Percentiles rank a stretch among this genome's conserved stretches.
phyloP scores from a whole-genome alignment of 2,329 filamentous ascomycete genomes.

The Leptographium radiaticola region DNA sequence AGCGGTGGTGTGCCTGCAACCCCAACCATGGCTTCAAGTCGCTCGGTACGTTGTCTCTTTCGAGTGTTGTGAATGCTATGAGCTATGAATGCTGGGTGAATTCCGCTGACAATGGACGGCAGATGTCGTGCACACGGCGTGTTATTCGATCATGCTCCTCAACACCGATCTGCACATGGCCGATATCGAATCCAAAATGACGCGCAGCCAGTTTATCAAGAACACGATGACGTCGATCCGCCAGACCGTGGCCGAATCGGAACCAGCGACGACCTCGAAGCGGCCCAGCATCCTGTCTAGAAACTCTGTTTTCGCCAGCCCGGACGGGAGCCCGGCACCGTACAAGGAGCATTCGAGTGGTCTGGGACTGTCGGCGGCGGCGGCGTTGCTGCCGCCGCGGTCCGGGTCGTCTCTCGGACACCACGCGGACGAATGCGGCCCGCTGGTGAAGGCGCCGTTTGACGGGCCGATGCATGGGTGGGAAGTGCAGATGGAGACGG shows the following conservation, averaged over 20 bases:
- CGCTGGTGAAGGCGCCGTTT: conserved; percentile 66
- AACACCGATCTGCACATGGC: conserved; percentile 94
- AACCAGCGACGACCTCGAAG: conserved; percentile 46
- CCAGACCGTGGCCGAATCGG: conserved; percentile 61
- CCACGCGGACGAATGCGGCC: conserved; percentile 36
- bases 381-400: conserved; percentile 29
- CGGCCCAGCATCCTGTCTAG: conserved; percentile 41
- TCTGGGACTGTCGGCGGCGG: not conserved
- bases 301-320: not conserved
- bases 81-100: too few species aligned
- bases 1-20: conserved; percentile 89
- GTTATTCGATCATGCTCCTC: conserved; percentile 86
- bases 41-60: conserved; percentile 42
- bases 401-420: conserved; percentile 28
- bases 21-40: conserved; percentile 86
- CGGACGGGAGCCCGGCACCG: not conserved
- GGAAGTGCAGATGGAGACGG: conserved; percentile 81
- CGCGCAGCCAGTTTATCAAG: conserved; percentile 82
- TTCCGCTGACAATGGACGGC: conserved; percentile 5
- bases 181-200: conserved; percentile 96
- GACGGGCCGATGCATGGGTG: conserved; percentile 64
- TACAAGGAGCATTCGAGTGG: conserved; percentile 19
- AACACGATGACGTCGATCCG: conserved; percentile 89
- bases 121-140: conserved; percentile 95
- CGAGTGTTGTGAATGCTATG: too few species aligned